Base-by-base conservation (phyloP, 1,139 yeast species). In the Yamadazyma siamensis region DNA sequence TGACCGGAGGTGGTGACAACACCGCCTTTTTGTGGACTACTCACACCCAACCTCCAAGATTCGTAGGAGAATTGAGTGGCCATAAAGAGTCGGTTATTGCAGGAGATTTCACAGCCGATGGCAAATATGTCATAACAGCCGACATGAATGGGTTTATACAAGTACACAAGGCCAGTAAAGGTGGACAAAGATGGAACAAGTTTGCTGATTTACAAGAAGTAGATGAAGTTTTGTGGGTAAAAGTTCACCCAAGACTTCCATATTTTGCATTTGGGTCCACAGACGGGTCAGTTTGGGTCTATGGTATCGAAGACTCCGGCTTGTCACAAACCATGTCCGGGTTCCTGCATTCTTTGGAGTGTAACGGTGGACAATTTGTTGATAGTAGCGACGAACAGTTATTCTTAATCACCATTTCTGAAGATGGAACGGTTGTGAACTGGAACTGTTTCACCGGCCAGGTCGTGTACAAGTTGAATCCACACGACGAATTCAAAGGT, bases 201-300 rank as follows among this genome's bases (percentile, higher is more conserved):
- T 68, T 76, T 39, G 81, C 78, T 24, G 78, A 81, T 41, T 62
- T 86, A 40, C 89, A 85, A 50, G 96, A 88, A 56, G 94, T 86
- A 21, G 95, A 85, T 46, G 99, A 68, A 47, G 64, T 67, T 2
- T 58, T 65, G 32, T 89, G 96, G 94, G 67, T 91, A 33, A 58
- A 71, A 22, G 72, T 78, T 32, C 98, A 91, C 56, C 96, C 96
- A 14, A 62, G 66, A 15, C 53, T 59, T 42, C 83, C 81, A 40
- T 74, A 80, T 35, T 86, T 91, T 63, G 96, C 97, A n/a, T 86
- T 87, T 51, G 97, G 98, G 38, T 91, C 89, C 23, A 67, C 69
- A 8, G 96, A 89, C 55, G 97, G 98, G 2, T 81, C 95, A 0
- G 95, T 89, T 10, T 91, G 96, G 95, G 88, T 84, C 19, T 91